These are phyloP conservation scores for Calocera cornea DNA, from an alignment of 768 basidiomycete genomes.

Conservation along the genomic window DNA sequence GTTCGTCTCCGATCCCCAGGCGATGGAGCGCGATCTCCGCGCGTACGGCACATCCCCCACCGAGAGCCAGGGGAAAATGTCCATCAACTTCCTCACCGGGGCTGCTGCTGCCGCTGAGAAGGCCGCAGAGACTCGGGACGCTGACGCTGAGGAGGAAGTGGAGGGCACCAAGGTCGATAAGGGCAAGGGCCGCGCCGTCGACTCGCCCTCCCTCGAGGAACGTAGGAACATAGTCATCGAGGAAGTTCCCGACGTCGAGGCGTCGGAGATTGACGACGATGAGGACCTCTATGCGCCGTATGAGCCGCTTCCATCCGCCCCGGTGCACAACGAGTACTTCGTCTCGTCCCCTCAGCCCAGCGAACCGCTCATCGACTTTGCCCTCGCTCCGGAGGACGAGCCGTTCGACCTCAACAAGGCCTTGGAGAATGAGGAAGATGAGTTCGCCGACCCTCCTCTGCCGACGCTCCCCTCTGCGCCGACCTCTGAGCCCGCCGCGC, in stretches of 20 bases:
- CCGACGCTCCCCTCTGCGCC: conserved; percentile 27
- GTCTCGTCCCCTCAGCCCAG: conserved; percentile 30
- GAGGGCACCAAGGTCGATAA: conserved; percentile 27
- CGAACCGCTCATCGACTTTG: conserved; percentile 53
- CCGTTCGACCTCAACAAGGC: conserved; percentile 2
- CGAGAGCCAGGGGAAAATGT: conserved; percentile 33
- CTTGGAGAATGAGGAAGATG: conserved; percentile 24
- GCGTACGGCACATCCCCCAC: conserved; percentile 63
- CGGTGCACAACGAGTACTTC: conserved; percentile 34
- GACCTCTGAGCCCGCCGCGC: conserved; percentile 22
- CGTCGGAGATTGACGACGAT: background rate
- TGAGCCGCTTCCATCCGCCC: conserved; percentile 11
- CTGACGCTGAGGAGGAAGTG: conserved; percentile 23
- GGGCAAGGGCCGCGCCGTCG: conserved; percentile 37
- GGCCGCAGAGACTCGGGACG: conserved; percentile 25
- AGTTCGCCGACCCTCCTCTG: conserved; percentile 36
- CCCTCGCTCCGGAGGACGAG: conserved; percentile 27
- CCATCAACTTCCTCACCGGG: conserved; percentile 19
- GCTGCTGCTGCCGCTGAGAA: conserved; percentile 20
- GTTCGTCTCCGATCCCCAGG: background rate
- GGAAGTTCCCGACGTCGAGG: background rate
- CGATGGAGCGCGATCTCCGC: conserved; percentile 35
- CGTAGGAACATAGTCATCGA: background rate
- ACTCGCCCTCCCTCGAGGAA: conserved; percentile 11
- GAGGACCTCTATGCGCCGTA: background rate